Evolutionary conservation across 1,139 yeast species (phyloP), one percentile per base, ranked within the genome.

Genomic region (Yamadazyma siamensis): DNA sequence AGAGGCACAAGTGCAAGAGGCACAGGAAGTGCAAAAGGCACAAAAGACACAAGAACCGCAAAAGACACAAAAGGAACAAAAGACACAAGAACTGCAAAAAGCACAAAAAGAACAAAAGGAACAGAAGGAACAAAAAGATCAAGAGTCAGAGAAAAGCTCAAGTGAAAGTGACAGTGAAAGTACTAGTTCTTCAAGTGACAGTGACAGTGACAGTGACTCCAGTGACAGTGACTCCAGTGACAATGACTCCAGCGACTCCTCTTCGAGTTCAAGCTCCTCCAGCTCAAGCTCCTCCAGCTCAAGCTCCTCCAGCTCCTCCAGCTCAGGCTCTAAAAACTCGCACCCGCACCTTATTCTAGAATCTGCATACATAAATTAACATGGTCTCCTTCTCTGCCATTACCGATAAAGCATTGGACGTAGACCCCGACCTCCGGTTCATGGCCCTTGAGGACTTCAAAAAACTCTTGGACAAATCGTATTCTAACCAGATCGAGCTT

Each of bases 361-460:
- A 15, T 19, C 34, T 19, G 34, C 20, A 18, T 10, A 18, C 20
- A 8, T 10, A 18, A 13, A 25, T 23, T 12, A 20, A 6, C 26
- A 50, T 51, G 28, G 39, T 49, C 28, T 46, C 49, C 32, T 45
- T 58, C 41, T 49, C 44, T 31, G 27, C 52, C 12, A 48, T 68
- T 31, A 57, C 50, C 34, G 79, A 78, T 43, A 68, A 67, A 45
- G 75, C 80, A 13, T 61, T 64, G 31, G 84, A 78, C 44, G 80
- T 81, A 15, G 96, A 87, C 47, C 84, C 94, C 3, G 96, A 87
- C 51, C 65, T 83, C 44, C 68, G 95, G 49, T 86, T 80, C 56
- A 87, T 87, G 96, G 94, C 91, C 3, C 63, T 86, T 39, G 84
- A 77, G 44, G 96, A 87, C 50, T 68, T 86, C 45, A 76, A 74